Conservation (phyloP, 208 protist species). For the Crithidia bombi region DNA sequence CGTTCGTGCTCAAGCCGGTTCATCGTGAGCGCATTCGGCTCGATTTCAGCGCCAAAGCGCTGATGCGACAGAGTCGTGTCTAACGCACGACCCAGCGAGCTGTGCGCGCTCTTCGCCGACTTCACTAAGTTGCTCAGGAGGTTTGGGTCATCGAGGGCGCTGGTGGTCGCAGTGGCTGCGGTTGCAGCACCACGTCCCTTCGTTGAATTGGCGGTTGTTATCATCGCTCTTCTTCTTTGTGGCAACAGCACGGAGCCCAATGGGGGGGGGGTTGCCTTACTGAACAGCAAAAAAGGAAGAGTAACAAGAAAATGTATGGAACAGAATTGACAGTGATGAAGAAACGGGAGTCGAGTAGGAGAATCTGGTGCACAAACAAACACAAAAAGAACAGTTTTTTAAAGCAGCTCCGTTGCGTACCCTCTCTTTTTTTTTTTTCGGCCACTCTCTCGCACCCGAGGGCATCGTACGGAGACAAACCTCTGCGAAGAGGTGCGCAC, state of each 20-base stretch:
- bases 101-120: conserved; percentile 59
- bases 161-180: conserved; percentile 1
- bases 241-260: background rate
- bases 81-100: conserved; percentile 63
- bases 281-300: too few relatives aligned
- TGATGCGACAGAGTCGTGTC: conserved; percentile 57
- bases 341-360: too few relatives aligned
- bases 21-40: conserved; percentile 54
- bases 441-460: too few relatives aligned
- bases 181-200: conserved; percentile 5
- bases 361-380: too few relatives aligned
- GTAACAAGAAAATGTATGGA: too few relatives aligned
- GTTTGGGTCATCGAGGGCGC: conserved; percentile 53
- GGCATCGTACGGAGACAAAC: too few relatives aligned
- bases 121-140: conserved; percentile 54
- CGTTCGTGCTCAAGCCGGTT: conserved; percentile 49
- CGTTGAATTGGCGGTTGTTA: background rate
- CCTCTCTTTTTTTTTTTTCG: too few relatives aligned
- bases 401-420: too few relatives aligned
- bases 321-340: too few relatives aligned
- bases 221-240: background rate
- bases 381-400: too few relatives aligned
- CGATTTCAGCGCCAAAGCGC: conserved; percentile 34
- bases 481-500: too few relatives aligned
- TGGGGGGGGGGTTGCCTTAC: background rate